phyloP scores from a whole-genome alignment of 2,329 filamentous ascomycete species.

The Aspergillus sp. region DNA sequence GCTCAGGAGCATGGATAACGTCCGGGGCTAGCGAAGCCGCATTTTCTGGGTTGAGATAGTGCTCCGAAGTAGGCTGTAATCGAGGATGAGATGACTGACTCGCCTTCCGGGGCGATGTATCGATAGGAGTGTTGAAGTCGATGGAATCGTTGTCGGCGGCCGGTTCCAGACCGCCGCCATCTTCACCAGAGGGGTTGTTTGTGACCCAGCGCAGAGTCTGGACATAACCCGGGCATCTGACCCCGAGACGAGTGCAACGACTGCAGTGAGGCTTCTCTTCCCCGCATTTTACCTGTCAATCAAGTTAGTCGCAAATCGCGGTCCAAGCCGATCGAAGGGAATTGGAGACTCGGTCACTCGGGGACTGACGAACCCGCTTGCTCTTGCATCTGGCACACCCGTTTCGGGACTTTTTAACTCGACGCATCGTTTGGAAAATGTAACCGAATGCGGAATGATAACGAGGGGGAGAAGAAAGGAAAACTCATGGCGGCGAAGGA shows the following conservation, averaged over 20 bases:
- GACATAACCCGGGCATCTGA: slow-evolving; percentile 44
- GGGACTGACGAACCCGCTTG: slow-evolving; percentile 37
- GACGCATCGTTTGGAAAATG: slow-evolving; percentile 44
- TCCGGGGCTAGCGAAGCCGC: slow-evolving; percentile 16
- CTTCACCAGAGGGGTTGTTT: slow-evolving; percentile 30
- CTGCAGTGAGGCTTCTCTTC: slow-evolving; percentile 44
- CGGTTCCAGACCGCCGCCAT: slow-evolving; percentile 18
- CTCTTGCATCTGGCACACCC: slow-evolving; percentile 48
- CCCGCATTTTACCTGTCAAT: slow-evolving; percentile 44
- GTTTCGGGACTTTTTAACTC: slow-evolving; percentile 49
- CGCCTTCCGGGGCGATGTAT: slow-evolving; percentile 11
- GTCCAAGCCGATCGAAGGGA: neutral
- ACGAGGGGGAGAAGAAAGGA: neutral
- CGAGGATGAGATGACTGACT: slow-evolving; percentile 6
- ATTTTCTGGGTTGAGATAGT: slow-evolving; percentile 12
- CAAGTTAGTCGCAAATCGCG: neutral
- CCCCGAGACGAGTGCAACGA: slow-evolving; percentile 44
- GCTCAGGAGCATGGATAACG: slow-evolving; percentile 9
- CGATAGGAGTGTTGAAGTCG: slow-evolving; percentile 5
- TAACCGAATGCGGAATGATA: slow-evolving; percentile 4
- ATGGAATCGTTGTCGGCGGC: slow-evolving; percentile 4
- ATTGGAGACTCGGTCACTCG: neutral
- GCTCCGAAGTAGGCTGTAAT: slow-evolving; percentile 3
- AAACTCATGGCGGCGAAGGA: slow-evolving; percentile 7
- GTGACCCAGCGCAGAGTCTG: slow-evolving; percentile 45